Evolutionary conservation across 345 rosid genomes (phyloP), one percentile per base, ranked within the genome.

Genomic region (Eucalyptus pauciflora): DNA sequence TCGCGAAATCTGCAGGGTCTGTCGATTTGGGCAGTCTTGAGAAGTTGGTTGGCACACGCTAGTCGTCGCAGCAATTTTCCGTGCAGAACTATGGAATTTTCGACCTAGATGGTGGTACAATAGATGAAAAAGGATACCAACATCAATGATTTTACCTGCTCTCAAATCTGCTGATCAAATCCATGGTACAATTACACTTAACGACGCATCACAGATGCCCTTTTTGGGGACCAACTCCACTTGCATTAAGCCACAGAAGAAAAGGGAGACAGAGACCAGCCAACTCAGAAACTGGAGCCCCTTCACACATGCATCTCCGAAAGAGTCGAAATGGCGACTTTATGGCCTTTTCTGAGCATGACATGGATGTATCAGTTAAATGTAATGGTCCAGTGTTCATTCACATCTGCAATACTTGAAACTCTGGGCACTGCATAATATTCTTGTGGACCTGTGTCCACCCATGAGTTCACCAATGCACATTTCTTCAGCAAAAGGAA

Each of bases 11-110:
- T 10, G 83, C 27, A 41, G 24, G 80, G 18, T 69, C 33, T 6
- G 11, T 9, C 13, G 83, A 71, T 71, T 5, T 71, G 83, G 83
- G 83, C 46, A 71, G 83, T 71, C 46, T 71, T 12, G 46, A 18
- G 22, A 37, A 71, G 43, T 1, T 37, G 0, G 46, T 71, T 18
- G 6, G 83, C 83, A 11, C 8, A 41, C 13, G 0, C 81, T 2
- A 18, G n/a, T n/a, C n/a, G 25, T 37, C 46, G 27, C 46, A 37
- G 12, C 83, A 22, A 10, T 71, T 71, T 18, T 37, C 43, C 46
- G 13, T 41, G 27, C 27, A 37, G 83, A 71, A 71, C 46, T 18
- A 10, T 2, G 13, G 46, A 71, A 71, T 10, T 37, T 71, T 20
- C 14, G 27, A 37, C 45, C 80, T 69, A 69, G 80, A 69, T 69